Conservation (phyloP, 805 yeast species). For the Metschnikowia chrysomelidarum region DNA sequence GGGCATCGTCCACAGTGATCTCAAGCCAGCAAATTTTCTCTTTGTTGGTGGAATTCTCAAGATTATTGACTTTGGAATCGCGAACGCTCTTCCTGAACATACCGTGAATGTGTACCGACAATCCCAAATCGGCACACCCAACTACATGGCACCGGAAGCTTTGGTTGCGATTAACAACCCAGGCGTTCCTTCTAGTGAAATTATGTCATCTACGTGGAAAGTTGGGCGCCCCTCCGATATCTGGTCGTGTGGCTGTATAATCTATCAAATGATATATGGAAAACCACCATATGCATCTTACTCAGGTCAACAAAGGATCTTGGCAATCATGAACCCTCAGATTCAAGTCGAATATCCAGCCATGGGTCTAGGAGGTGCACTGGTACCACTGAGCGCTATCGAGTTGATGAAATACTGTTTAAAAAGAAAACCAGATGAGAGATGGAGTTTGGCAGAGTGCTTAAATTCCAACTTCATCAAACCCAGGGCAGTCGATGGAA, state of each 20-base stretch:
- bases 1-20: slow-evolving; percentile 82
- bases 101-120: slow-evolving; percentile 88
- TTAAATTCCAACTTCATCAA: slow-evolving; percentile 62
- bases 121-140: slow-evolving; percentile 92
- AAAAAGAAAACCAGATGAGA: slow-evolving; percentile 60
- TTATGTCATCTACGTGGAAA: slow-evolving; percentile 47
- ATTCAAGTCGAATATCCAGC: slow-evolving; percentile 66
- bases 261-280: slow-evolving; percentile 94
- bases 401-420: slow-evolving; percentile 74
- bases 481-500: slow-evolving; percentile 70
- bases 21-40: slow-evolving; percentile 66
- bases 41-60: slow-evolving; percentile 82
- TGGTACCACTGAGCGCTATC: slow-evolving; percentile 67
- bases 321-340: slow-evolving; percentile 85
- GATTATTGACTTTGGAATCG: slow-evolving; percentile 92
- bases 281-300: slow-evolving; percentile 84
- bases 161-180: slow-evolving; percentile 55
- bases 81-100: slow-evolving; percentile 92
- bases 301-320: slow-evolving; percentile 70
- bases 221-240: slow-evolving; percentile 95
- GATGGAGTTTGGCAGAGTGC: slow-evolving; percentile 65
- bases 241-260: slow-evolving; percentile 97
- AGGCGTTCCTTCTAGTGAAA: slow-evolving; percentile 15
- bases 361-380: slow-evolving; percentile 55
- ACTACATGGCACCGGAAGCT: slow-evolving; percentile 98